phyloP scores from a whole-genome alignment of 441 rosid genomes.

The Kokia cookei region DNA sequence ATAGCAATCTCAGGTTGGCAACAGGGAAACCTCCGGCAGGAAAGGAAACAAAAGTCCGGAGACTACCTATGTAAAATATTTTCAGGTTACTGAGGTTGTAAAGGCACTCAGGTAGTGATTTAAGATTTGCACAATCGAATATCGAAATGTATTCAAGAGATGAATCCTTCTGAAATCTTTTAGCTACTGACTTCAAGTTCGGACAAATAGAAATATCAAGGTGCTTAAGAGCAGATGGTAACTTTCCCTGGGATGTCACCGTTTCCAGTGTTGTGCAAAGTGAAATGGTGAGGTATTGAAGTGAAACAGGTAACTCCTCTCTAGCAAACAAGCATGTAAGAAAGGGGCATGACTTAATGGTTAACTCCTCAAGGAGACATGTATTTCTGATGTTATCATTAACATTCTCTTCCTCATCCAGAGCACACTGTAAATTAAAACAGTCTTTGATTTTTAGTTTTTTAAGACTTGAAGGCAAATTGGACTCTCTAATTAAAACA shows the following conservation, averaged over 20 bases:
- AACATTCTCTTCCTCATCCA: background rate
- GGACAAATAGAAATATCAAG: background rate
- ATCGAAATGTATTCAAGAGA: background rate
- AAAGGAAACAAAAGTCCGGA: background rate
- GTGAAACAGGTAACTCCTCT: background rate
- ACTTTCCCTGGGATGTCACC: background rate
- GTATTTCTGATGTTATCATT: background rate
- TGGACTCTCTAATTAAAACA: background rate
- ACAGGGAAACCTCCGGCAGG: background rate
- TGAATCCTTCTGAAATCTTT: background rate
- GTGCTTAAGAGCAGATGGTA: background rate
- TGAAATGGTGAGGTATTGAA: background rate
- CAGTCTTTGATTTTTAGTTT: background rate
- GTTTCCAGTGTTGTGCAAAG: background rate
- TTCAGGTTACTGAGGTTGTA: background rate
- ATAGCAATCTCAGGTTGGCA: background rate
- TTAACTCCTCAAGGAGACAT: background rate
- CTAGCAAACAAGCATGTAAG: background rate
- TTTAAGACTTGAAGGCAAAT: background rate
- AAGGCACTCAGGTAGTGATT: background rate
- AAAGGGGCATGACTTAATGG: background rate
- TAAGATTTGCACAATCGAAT: background rate
- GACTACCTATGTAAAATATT: background rate
- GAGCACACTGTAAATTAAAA: background rate
- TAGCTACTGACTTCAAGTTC: background rate